Percentiles rank a stretch among this genome's conserved stretches.
Conservation (phyloP, 1,284 basidiomycete genomes). For the Trichosporon coremiiforme region DNA sequence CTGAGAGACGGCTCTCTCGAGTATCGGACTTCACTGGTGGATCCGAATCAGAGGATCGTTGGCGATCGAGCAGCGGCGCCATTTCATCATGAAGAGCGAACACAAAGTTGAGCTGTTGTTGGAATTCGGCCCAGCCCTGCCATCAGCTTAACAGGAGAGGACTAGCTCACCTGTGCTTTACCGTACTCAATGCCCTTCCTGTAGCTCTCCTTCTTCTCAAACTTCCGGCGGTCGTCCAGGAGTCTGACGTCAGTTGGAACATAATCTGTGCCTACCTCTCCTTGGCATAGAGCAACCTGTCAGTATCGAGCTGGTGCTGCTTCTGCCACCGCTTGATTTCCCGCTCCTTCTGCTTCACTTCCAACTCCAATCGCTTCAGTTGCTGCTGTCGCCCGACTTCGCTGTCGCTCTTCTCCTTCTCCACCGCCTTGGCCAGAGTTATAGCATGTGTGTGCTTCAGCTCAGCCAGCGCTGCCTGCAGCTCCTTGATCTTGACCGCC, state of each 20-base stretch:
- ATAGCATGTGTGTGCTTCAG: not conserved
- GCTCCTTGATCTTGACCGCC: not conserved
- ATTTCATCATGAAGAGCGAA: not conserved
- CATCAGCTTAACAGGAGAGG: too few relatives aligned
- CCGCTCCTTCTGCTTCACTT: not conserved
- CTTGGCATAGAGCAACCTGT: not conserved
- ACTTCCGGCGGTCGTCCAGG: not conserved
- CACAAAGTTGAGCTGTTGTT: not conserved
- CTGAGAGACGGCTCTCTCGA: not conserved
- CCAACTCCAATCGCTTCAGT: not conserved
- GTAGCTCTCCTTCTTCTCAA: not conserved
- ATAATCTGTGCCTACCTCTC: not conserved
- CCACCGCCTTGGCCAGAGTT: not conserved
- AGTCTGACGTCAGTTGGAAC: not conserved
- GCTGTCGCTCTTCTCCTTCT: not conserved
- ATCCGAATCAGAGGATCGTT: not conserved
- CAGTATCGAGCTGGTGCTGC: not conserved
- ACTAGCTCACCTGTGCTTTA: not conserved
- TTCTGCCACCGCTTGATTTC: not conserved
- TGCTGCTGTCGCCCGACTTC: not conserved
- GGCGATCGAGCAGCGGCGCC: not conserved
- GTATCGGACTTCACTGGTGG: not conserved
- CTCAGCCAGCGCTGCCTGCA: not conserved
- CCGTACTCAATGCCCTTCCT: not conserved
- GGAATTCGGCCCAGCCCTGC: slow-evolving; percentile 9